Conservation (phyloP, 2,329 filamentous ascomycete species). For the Calonectria pauciramosa region DNA sequence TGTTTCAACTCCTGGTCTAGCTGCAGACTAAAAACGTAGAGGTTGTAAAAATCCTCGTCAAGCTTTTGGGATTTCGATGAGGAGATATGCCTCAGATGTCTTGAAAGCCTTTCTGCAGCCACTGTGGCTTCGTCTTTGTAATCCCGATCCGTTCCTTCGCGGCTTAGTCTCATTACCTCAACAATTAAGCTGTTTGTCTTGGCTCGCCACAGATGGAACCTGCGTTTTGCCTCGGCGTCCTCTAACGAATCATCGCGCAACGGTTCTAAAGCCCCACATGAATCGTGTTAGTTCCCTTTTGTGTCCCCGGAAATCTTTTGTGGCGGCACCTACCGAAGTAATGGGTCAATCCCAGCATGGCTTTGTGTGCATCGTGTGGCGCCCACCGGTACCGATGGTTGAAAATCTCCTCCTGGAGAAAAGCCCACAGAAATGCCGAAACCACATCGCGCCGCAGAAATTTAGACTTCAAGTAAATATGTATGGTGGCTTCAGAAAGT, state of each 20-base stretch:
- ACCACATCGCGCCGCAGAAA: background rate
- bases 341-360: too few relatives aligned
- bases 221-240: background rate
- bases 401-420: background rate
- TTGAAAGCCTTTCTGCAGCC: background rate
- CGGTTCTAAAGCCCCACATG: background rate
- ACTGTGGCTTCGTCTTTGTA: background rate
- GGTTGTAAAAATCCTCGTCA: background rate
- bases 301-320: background rate
- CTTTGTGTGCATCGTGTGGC: background rate
- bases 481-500: too few relatives aligned
- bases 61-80: background rate
- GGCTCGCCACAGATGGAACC: conserved; percentile 1
- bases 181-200: background rate
- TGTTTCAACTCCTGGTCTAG: background rate
- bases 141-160: background rate
- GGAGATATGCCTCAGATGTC: background rate
- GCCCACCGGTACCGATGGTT: background rate
- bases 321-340: background rate
- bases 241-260: background rate
- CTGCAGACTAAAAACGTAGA: background rate
- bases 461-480: background rate
- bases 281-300: background rate
- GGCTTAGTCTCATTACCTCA: background rate
- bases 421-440: background rate